Evolutionary conservation across 225 moss, liverwort and hornwort species (phyloP), one percentile per base, ranked within the genome.

Genomic region (Antitrichia curtipendula): DNA sequence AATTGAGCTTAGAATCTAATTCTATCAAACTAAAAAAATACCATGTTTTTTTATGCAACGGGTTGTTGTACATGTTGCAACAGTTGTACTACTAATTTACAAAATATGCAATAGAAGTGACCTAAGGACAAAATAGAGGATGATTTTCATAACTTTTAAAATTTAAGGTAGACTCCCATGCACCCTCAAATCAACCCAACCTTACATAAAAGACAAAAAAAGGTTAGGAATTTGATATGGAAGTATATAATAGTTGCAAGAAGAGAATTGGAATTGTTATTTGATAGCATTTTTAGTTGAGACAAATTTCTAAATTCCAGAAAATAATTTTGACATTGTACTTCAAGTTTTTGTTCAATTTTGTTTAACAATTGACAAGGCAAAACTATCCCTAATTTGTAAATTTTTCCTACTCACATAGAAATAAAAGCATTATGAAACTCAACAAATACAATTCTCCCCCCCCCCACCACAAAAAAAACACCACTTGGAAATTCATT

Each of bases 381-480:
- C 10, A 29, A 47, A 73, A 29, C 4, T 73, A 17, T 1, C 17
- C 10, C 17, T 47, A 29, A 45, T 45, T 29, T 11, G 3, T 73
- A 29, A 29, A 18, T 73, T 31, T 6, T 18, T 0, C 6, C 6
- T 72, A 29, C 29, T 47, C 2, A 10, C 1, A 11, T 47, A 73
- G 11, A 73, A 73, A 6, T 45, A 8, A 73, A 73, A 47, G 29
- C 29, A 73, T 29, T 0, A 73, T 18, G 4, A 29, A 29, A 73
- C 0, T 29, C 47, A 29, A 7, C 4, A 19, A 73, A 18, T 0
- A 7, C 47, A 11, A 29, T 29, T 43, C 1, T n/a, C n/a, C n/a
- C n/a, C n/a, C n/a, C n/a, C n/a, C n/a, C 0, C 11, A 73, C 3
- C 1, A 7, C 0, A 11, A 0, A 68, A 18, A 47, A n/a, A n/a